Base-by-base conservation (phyloP, 176 grass and related monocot genomes). In the Hordeum vulgare region DNA sequence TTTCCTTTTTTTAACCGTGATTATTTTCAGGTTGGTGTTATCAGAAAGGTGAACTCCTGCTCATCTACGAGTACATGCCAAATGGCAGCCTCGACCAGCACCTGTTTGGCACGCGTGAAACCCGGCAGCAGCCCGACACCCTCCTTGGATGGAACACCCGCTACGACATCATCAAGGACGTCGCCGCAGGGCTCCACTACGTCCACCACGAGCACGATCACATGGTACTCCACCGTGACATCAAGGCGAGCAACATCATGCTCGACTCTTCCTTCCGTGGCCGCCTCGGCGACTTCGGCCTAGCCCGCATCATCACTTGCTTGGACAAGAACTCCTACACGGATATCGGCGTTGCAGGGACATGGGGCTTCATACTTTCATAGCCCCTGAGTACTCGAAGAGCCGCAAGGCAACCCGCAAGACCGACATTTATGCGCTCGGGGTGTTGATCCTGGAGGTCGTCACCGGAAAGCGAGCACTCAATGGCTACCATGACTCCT, bases 331-430 rank as follows among this genome's bases (percentile, higher is more conserved):
- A 1, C n/a, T 84, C 82, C 14, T 35, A 37, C 31, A 39, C 71
- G 0, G 47, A 56, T 9, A 2, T 56, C 1, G 82, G 71, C 7
- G 41, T 76, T 1, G 82, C 57, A 0, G 71, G 71, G 41, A 84
- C 82, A 0, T 84, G 82, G 82, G 82, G 83, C 7, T 85, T 23
- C 82, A 85, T 85, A 4, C 74, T 4, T 85, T 23, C 82, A 85
- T 85, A 4, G 73, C 83, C 0, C 83, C 74, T 0, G 74, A 85
- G 17, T 85, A 85, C 12, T 18, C 74, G 1, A 3, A 68, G 4
- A 58, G 15, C 35, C 31, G n/a, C 1, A 85, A 18, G 62, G 73
- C 83, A 33, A 85, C 83, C 0, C 61, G 74, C 7, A 49, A 85
- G 34, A 85, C 74, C 0, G 83, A 85, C 47, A 17, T 77, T 7